phyloP scores from a whole-genome alignment of 805 yeast genomes.

The Yamadazyma insecticola region DNA sequence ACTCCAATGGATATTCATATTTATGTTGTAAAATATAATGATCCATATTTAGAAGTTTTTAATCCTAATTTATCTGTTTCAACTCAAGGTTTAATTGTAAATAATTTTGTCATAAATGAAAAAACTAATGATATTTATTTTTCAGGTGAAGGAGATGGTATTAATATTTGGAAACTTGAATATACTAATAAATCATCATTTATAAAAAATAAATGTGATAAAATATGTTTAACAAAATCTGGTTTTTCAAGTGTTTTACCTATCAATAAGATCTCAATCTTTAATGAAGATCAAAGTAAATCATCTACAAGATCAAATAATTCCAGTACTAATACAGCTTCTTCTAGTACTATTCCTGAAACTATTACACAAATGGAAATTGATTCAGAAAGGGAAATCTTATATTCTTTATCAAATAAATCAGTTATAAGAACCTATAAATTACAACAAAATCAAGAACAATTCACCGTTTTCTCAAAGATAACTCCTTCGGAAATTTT shows the following conservation, averaged over 20 bases:
- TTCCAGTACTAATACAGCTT: conserved; percentile 1
- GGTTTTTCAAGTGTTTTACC: conserved; percentile 43
- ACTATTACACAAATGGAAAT: conserved; percentile 58
- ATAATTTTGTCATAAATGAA: conserved; percentile 54
- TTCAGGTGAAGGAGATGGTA: conserved; percentile 70
- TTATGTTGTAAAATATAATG: conserved; percentile 60
- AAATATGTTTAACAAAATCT: conserved; percentile 75
- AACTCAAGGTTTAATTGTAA: conserved; percentile 70
- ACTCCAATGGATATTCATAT: conserved; percentile 78
- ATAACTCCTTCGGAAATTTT: conserved; percentile 44
- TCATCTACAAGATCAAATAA: conserved; percentile 1
- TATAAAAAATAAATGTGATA: conserved; percentile 79
- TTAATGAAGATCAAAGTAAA: conserved; percentile 7
- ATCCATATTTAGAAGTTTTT: conserved; percentile 58
- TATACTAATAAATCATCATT: conserved; percentile 83
- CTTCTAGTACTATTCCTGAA: conserved; percentile 45
- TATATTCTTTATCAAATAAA: conserved; percentile 78
- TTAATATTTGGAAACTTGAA: conserved; percentile 80
- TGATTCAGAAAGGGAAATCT: conserved; percentile 71
- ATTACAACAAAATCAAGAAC: conserved; percentile 43
- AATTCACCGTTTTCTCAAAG: conserved; percentile 27
- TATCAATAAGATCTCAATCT: conserved; percentile 21
- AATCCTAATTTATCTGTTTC: conserved; percentile 82
- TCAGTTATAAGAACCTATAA: conserved; percentile 80
- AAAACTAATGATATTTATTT: conserved; percentile 78